phyloP scores from a whole-genome alignment of 305 asterid species.

The Fraxinus baroniana region DNA sequence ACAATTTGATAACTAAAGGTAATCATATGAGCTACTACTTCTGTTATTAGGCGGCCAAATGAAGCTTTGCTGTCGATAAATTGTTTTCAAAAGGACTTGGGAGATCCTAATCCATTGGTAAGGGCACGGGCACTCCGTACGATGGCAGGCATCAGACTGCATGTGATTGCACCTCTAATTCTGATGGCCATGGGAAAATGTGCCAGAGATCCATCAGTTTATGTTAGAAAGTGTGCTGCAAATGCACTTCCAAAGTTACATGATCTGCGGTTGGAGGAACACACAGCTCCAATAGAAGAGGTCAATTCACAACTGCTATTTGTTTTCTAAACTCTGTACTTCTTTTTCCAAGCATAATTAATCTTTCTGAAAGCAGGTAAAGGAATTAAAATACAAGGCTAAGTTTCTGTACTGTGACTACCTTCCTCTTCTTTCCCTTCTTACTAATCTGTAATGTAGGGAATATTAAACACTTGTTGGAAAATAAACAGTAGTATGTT shows the following conservation, averaged over 20 bases:
- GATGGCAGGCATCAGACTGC: constrained; percentile 96
- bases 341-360: constrained; percentile 3
- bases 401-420: constrained; percentile 3
- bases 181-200: constrained; percentile 80
- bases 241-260: constrained; percentile 92
- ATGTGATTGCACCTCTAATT: constrained; percentile 80
- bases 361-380: constrained; percentile 13
- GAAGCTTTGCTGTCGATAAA: constrained; percentile 90
- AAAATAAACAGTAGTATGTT: constrained; percentile 4
- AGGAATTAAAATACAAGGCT: neutral
- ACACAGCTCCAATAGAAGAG: constrained; percentile 69
- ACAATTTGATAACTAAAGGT: neutral
- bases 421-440: neutral
- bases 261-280: constrained; percentile 88
- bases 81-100: constrained; percentile 93
- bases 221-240: constrained; percentile 95
- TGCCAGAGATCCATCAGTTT: constrained; percentile 92
- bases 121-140: constrained; percentile 97
- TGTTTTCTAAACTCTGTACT: neutral
- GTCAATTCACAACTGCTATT: constrained; percentile 38
- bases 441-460: neutral
- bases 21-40: constrained; percentile 5
- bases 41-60: constrained; percentile 70
- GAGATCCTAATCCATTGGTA: constrained; percentile 85
- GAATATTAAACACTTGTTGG: neutral